These are phyloP conservation scores for Dioszegia aurantiaca DNA, from an alignment of 768 basidiomycete genomes.

Conservation along the genomic window DNA sequence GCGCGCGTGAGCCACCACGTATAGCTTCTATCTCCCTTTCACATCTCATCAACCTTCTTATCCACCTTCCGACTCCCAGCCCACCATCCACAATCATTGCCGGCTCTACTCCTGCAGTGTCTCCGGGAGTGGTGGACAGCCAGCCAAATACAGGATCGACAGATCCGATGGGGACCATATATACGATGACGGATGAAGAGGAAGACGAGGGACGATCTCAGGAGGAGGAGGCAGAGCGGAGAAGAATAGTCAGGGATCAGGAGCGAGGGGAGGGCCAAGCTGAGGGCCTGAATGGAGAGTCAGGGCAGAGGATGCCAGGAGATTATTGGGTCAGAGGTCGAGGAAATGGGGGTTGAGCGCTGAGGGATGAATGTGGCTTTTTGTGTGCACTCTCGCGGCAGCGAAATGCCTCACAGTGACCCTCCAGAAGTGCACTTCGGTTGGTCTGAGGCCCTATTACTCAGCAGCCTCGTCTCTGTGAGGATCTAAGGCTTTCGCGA, in stretches of 20 bases:
- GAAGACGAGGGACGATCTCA: constrained; percentile 5
- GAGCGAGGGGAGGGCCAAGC: not conserved
- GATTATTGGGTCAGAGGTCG: constrained; percentile 24
- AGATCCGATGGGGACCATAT: not conserved
- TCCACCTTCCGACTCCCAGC: constrained; percentile 28
- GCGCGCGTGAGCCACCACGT: constrained; percentile 34
- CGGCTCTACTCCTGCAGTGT: constrained; percentile 32
- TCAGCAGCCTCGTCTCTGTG: too few species aligned
- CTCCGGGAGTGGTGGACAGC: constrained; percentile 3
- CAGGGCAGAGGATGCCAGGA: constrained; percentile 28
- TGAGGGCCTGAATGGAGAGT: not conserved
- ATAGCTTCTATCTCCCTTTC: constrained; percentile 32
- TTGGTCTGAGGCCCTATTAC: too few species aligned
- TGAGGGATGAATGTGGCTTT: not conserved
- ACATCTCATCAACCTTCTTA: constrained; percentile 30
- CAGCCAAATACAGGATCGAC: not conserved
- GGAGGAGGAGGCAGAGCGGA: constrained; percentile 2
- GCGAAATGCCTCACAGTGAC: not conserved
- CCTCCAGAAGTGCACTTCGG: too few species aligned
- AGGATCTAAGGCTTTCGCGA: too few species aligned
- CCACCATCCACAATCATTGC: constrained; percentile 30
- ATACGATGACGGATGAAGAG: not conserved
- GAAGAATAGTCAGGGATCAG: not conserved
- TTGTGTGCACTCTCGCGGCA: too few species aligned
- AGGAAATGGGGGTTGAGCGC: constrained; percentile 2